Conservation (phyloP, 352 stramenopile species). For the Phytophthora tentaculata region DNA sequence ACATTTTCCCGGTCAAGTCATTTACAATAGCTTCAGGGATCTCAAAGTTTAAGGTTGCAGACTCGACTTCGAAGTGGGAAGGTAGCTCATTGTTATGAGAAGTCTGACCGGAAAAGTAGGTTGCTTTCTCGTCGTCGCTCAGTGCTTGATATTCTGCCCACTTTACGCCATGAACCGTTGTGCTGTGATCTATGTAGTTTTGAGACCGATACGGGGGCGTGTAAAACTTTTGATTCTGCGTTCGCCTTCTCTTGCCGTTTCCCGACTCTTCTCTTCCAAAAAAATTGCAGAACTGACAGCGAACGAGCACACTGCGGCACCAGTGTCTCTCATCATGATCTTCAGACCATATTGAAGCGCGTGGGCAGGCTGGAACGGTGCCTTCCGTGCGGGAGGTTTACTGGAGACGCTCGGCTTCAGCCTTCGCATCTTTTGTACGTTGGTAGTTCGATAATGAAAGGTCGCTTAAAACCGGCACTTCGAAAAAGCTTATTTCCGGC, state of each 20-base stretch:
- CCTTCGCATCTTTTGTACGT: neutral
- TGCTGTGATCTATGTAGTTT: neutral
- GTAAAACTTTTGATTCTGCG: neutral
- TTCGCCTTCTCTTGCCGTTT: neutral
- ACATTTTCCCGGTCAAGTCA: neutral
- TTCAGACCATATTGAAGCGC: constrained; percentile 2
- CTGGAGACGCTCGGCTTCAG: constrained; percentile 5
- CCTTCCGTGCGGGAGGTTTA: neutral
- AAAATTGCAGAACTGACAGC: neutral
- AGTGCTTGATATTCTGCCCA: neutral
- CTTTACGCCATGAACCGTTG: neutral
- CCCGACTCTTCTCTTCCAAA: neutral
- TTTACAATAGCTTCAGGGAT: neutral
- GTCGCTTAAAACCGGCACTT: neutral
- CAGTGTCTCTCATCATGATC: neutral
- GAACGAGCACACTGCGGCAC: neutral
- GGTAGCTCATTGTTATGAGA: neutral
- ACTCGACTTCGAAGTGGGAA: neutral
- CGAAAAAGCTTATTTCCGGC: too few species aligned
- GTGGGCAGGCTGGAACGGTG: constrained; percentile 5
- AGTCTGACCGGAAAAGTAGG: neutral
- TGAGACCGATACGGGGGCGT: neutral
- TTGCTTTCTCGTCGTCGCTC: neutral
- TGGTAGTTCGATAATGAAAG: neutral
- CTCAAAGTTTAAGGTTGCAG: neutral